Evolutionary conservation across 208 protist species (phyloP).

Genomic region (Herpetomonas tarakana): DNA sequence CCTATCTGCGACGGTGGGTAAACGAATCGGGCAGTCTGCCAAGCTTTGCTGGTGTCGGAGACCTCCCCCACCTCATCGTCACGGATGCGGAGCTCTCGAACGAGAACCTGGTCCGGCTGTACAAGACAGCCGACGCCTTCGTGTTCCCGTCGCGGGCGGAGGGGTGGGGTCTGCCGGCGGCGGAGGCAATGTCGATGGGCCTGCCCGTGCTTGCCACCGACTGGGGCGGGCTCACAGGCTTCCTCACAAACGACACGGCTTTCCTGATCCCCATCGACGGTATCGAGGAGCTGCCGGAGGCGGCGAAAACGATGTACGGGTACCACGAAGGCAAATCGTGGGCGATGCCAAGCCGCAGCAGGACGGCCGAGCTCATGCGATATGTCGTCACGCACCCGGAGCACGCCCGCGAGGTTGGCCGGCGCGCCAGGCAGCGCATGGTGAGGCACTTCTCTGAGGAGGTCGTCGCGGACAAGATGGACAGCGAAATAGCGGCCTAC

Average conservation of each 20-base stretch:
- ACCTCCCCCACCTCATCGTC: constrained; percentile 42
- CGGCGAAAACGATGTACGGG: constrained; percentile 11
- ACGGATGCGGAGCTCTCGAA: constrained; percentile 9
- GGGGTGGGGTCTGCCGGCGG: constrained; percentile 50
- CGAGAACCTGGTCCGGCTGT: constrained; percentile 48
- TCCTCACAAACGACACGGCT: constrained; percentile 26
- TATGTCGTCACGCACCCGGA: constrained; percentile 29
- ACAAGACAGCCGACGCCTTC: constrained; percentile 71
- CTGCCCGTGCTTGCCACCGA: constrained; percentile 41
- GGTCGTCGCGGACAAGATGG: constrained; percentile 37
- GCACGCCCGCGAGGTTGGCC: constrained; percentile 27
- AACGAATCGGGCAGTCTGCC: constrained; percentile 7
- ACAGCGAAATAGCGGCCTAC: not conserved
- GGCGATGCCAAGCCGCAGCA: constrained; percentile 27
- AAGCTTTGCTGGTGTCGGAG: constrained; percentile 5
- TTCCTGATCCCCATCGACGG: constrained; percentile 53
- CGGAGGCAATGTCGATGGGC: constrained; percentile 60
- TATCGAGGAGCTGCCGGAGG: constrained; percentile 26
- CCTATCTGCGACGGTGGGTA: constrained; percentile 17
- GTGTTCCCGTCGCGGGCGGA: constrained; percentile 84
- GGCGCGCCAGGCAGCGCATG: constrained; percentile 17
- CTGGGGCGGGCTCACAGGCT: constrained; percentile 30
- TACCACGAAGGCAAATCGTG: constrained; percentile 23
- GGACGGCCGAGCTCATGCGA: constrained; percentile 25
- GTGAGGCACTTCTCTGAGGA: constrained; percentile 31